These are phyloP conservation scores for Pichia scutulata DNA, from an alignment of 805 yeast genomes.

Conservation along the genomic window DNA sequence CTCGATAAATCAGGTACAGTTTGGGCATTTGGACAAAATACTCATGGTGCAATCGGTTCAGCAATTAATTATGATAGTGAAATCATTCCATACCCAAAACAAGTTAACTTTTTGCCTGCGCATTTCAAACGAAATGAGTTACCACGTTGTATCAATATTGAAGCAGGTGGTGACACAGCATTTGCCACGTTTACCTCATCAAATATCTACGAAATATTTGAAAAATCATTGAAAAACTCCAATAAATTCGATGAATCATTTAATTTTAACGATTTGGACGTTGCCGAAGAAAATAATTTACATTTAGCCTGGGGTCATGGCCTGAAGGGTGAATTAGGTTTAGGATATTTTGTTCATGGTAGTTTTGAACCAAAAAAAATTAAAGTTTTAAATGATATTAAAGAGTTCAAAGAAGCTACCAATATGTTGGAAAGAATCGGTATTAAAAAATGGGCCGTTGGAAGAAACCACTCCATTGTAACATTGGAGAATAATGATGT, in stretches of 20 bases:
- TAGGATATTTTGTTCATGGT: conserved; percentile 66
- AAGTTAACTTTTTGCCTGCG: conserved; percentile 32
- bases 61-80: conserved; percentile 61
- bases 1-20: conserved; percentile 58
- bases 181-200: conserved; percentile 38
- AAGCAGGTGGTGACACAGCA: conserved; percentile 66
- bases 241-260: conserved; percentile 7
- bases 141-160: conserved; percentile 44
- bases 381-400: conserved; percentile 37
- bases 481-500: conserved; percentile 59
- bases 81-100: conserved; percentile 61
- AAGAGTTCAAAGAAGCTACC: conserved; percentile 46
- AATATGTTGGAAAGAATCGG: conserved; percentile 37
- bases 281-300: conserved; percentile 24
- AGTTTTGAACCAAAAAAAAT: conserved; percentile 59
- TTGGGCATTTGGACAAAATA: conserved; percentile 84
- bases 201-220: conserved; percentile 30
- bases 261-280: conserved; percentile 16
- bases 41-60: conserved; percentile 77
- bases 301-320: conserved; percentile 77
- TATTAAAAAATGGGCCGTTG: conserved; percentile 48
- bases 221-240: conserved; percentile 20
- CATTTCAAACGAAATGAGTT: conserved; percentile 35
- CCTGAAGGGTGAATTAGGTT: conserved; percentile 77
- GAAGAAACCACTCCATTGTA: conserved; percentile 57